Evolutionary conservation across 1,139 yeast species (phyloP).

Genomic region (Meyerozyma sp.): DNA sequence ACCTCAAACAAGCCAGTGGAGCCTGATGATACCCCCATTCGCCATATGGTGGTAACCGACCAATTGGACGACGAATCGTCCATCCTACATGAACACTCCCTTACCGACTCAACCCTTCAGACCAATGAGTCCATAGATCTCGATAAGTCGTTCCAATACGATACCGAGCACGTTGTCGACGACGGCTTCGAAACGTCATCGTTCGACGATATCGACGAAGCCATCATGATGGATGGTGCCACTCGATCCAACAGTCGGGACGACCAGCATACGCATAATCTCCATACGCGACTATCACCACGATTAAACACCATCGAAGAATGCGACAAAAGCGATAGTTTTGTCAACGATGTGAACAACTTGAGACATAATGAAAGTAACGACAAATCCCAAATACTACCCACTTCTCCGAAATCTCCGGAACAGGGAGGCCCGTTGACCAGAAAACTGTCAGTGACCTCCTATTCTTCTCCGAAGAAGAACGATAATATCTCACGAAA

Average conservation of each 20-base stretch:
- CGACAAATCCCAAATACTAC: constrained; percentile 10
- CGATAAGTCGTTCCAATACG: constrained; percentile 7
- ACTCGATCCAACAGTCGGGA: constrained; percentile 3
- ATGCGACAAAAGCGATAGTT: constrained; percentile 10
- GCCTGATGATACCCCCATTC: constrained; percentile 4
- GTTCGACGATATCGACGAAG: constrained; percentile 18
- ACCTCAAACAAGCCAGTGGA: background rate
- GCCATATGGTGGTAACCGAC: constrained; percentile 4
- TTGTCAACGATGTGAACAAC: constrained; percentile 25
- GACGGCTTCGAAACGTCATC: constrained; percentile 20
- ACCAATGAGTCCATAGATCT: constrained; percentile 3
- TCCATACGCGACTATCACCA: background rate
- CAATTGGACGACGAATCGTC: constrained; percentile 1
- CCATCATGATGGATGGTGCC: constrained; percentile 8
- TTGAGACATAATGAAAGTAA: constrained; percentile 28
- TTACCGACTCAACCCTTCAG: constrained; percentile 4
- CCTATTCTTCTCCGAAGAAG: constrained; percentile 15
- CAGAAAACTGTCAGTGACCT: constrained; percentile 9
- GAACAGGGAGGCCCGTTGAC: constrained; percentile 8
- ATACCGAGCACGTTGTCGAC: constrained; percentile 6
- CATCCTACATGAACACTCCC: constrained; percentile 9
- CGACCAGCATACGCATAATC: constrained; percentile 2
- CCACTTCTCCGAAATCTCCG: constrained; percentile 8
- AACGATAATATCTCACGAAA: constrained; percentile 12
- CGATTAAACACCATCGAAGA: constrained; percentile 2